A percentile compares a stretch with the other conserved stretches of the same genome.
These are phyloP conservation scores for Raphidocelis subcapitata DNA, from an alignment of 139 green algal species.

Conservation along the genomic window DNA sequence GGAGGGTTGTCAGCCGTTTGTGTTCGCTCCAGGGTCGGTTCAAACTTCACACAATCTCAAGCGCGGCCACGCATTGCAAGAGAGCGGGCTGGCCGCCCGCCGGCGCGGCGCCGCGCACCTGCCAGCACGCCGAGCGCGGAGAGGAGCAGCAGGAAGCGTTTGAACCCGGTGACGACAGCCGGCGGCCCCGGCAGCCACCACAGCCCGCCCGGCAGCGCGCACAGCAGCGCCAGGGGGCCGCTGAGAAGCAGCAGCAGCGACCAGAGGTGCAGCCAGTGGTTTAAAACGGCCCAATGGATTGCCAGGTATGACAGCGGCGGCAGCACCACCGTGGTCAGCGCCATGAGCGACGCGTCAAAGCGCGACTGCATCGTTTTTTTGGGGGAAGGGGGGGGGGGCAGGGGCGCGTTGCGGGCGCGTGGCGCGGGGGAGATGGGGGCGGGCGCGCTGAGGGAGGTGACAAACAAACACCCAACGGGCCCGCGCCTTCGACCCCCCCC, in stretches of 20 bases:
- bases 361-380: constrained; percentile 37
- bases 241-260: constrained; percentile 68
- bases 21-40: no score
- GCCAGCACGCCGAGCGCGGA: constrained; percentile 5
- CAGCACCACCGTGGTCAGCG: constrained; percentile 52
- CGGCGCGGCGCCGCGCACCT: not conserved
- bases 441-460: not conserved
- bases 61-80: no score
- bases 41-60: no score
- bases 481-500: no score
- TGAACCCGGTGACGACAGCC: constrained; percentile 18
- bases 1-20: no score
- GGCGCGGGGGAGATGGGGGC: not conserved
- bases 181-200: constrained; percentile 72
- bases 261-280: constrained; percentile 65
- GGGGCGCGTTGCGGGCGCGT: not conserved
- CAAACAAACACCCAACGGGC: not conserved
- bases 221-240: constrained; percentile 57
- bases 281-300: constrained; percentile 58
- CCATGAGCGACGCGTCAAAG: constrained; percentile 51
- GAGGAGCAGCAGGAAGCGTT: constrained; percentile 17
- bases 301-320: constrained; percentile 61
- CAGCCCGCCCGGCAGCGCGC: constrained; percentile 62
- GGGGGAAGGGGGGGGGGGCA: not conserved
- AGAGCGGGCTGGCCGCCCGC: no score